Conservation (phyloP, 2,329 filamentous ascomycete genomes). For the Juglanconis juglandina region DNA sequence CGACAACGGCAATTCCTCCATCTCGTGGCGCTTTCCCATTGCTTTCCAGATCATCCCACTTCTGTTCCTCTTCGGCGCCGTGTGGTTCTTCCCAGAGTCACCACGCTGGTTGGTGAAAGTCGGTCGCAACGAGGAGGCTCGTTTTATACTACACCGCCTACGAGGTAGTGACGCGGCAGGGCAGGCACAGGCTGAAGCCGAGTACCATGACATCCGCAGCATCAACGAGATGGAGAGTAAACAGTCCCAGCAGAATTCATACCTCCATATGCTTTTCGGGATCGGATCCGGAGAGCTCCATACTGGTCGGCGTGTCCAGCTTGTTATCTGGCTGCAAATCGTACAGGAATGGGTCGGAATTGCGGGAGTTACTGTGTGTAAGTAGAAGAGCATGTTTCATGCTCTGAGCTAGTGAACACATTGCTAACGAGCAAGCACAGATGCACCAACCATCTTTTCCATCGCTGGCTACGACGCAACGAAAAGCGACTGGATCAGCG, state of each 20-base stretch:
- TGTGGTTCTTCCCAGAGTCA: slow-evolving; percentile 19
- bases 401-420: background rate
- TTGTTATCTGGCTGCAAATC: slow-evolving; percentile 70
- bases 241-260: slow-evolving; percentile 54
- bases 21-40: slow-evolving; percentile 5
- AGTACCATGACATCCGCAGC: slow-evolving; percentile 60
- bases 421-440: background rate
- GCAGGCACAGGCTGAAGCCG: slow-evolving; percentile 9
- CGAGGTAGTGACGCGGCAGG: slow-evolving; percentile 6
- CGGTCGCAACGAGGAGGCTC: slow-evolving; percentile 12
- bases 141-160: slow-evolving; percentile 8
- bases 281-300: slow-evolving; percentile 63
- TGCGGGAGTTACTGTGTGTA: slow-evolving; percentile 61
- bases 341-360: slow-evolving; percentile 70
- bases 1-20: slow-evolving; percentile 14
- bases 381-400: background rate
- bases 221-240: slow-evolving; percentile 62
- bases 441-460: slow-evolving; percentile 56
- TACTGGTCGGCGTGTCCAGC: slow-evolving; percentile 63
- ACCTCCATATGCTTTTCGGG: slow-evolving; percentile 65
- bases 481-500: slow-evolving; percentile 63
- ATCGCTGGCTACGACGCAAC: slow-evolving; percentile 62
- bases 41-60: slow-evolving; percentile 20
- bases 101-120: slow-evolving; percentile 19
- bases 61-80: slow-evolving; percentile 11